phyloP scores from a whole-genome alignment of 768 basidiomycete genomes.

The Lactifluus subvellereus region DNA sequence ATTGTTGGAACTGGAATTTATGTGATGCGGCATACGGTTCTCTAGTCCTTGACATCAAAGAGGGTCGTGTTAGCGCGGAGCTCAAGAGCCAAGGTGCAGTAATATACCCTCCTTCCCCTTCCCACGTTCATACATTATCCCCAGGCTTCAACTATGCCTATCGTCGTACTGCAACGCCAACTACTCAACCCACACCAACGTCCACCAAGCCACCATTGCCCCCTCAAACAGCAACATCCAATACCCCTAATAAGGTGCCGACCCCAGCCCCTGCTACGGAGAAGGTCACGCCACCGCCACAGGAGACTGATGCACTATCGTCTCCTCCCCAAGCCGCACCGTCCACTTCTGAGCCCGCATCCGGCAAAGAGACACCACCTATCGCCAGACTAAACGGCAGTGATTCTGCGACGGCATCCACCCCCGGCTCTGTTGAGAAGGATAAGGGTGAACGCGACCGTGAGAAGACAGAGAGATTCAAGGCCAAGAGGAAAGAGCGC shows the following conservation, averaged over 20 bases:
- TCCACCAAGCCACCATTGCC: constrained; percentile 50
- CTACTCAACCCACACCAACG: constrained; percentile 53
- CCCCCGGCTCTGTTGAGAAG: constrained; percentile 19
- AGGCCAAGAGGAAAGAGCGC: constrained; percentile 57
- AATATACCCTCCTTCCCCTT: constrained; percentile 2
- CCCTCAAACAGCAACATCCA: constrained; percentile 32
- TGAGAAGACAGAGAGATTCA: constrained; percentile 53
- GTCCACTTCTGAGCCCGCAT: constrained; percentile 7
- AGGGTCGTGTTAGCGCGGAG: constrained; percentile 88
- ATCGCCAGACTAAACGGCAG: constrained; percentile 31
- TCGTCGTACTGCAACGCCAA: constrained; percentile 59
- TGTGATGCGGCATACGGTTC: constrained; percentile 94
- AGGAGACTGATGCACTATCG: not conserved
- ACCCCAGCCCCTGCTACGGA: constrained; percentile 26
- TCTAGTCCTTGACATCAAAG: constrained; percentile 82
- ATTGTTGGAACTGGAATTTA: constrained; percentile 98
- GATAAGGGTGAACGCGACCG: constrained; percentile 26
- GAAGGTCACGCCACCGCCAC: constrained; percentile 14
- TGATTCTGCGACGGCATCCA: constrained; percentile 31
- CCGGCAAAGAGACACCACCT: constrained; percentile 16
- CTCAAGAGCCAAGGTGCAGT: constrained; percentile 81
- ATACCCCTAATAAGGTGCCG: constrained; percentile 34
- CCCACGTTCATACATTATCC: not conserved
- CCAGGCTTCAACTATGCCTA: constrained; percentile 95
- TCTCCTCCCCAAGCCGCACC: not conserved